phyloP scores from a whole-genome alignment of 139 green algal species.

The Chlorella vulgaris region DNA sequence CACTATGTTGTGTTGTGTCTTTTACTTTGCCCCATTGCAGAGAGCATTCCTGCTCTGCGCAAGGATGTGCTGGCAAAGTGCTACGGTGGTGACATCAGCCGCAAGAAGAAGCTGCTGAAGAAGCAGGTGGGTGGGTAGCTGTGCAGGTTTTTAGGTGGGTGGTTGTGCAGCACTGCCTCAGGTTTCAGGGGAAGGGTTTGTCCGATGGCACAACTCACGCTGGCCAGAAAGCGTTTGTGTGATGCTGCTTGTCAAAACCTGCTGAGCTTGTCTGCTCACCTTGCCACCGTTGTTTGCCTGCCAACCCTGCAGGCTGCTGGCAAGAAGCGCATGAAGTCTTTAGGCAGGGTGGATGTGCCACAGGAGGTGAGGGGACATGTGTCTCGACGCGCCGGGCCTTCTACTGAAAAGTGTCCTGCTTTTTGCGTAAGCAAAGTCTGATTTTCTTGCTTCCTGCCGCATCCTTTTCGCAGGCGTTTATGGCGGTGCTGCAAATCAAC shows the following conservation, averaged over 20 bases:
- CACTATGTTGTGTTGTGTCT: constrained; percentile 98
- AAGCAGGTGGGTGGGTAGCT: constrained; percentile 72
- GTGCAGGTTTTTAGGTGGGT: not conserved
- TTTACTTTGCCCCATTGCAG: constrained; percentile 17
- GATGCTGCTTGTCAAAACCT: no score
- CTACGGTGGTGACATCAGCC: constrained; percentile 79
- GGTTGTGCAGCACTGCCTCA: not conserved
- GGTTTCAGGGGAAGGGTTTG: no score
- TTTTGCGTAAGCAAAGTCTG: not conserved
- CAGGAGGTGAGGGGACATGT: constrained; percentile 64
- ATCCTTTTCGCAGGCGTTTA: constrained; percentile 81
- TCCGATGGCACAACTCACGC: no score
- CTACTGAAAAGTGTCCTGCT: not conserved
- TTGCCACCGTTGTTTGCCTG: not conserved
- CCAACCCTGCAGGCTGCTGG: constrained; percentile 87
- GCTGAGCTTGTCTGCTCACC: not conserved
- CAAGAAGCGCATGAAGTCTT: constrained; percentile 94
- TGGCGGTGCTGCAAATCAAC: constrained; percentile 85
- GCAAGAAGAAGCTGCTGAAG: constrained; percentile 99
- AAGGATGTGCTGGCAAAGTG: constrained; percentile 99
- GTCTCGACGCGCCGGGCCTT: not conserved
- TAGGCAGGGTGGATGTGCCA: constrained; percentile 90
- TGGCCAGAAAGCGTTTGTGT: no score
- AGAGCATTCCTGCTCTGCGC: constrained; percentile 80
- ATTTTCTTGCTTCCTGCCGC: no score